Conservation (phyloP, 768 basidiomycete species). For the Chiua virens region DNA sequence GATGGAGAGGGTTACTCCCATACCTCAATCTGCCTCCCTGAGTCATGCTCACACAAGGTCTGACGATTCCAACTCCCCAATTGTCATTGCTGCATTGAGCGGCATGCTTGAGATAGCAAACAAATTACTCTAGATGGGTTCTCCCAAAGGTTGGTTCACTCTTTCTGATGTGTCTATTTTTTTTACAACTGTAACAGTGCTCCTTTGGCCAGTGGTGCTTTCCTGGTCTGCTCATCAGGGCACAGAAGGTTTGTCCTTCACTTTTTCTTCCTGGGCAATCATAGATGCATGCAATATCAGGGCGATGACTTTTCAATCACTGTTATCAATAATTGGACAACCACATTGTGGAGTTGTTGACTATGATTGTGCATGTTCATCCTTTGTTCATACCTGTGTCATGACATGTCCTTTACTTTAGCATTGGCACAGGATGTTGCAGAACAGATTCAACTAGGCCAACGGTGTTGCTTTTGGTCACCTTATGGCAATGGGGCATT, state of each 20-base stretch:
- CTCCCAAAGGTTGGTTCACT: slow-evolving; percentile 32
- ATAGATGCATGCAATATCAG: slow-evolving; percentile 18
- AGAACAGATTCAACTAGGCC: slow-evolving; percentile 33
- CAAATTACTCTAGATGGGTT: slow-evolving; percentile 54
- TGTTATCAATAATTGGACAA: slow-evolving; percentile 36
- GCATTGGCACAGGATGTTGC: slow-evolving; percentile 38
- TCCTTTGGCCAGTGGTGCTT: slow-evolving; percentile 46
- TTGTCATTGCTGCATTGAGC: slow-evolving; percentile 22
- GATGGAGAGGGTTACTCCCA: slow-evolving; percentile 17
- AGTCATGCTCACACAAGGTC: background rate
- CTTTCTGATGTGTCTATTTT: background rate
- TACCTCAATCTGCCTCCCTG: slow-evolving; percentile 4
- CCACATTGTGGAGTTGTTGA: slow-evolving; percentile 32
- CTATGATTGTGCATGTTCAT: slow-evolving; percentile 30
- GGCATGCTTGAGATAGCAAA: slow-evolving; percentile 41
- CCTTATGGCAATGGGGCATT: slow-evolving; percentile 60
- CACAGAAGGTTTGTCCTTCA: slow-evolving; percentile 36
- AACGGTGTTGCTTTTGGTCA: slow-evolving; percentile 45
- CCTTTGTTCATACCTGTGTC: background rate
- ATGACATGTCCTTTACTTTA: slow-evolving; percentile 3
- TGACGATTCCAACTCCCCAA: slow-evolving; percentile 1
- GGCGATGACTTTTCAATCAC: slow-evolving; percentile 37
- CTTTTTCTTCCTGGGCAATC: background rate
- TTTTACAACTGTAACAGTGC: slow-evolving; percentile 27
- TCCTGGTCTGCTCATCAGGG: slow-evolving; percentile 50